These are phyloP conservation scores for Clavulina sp. DNA, from an alignment of 768 basidiomycete genomes.

Conservation along the genomic window DNA sequence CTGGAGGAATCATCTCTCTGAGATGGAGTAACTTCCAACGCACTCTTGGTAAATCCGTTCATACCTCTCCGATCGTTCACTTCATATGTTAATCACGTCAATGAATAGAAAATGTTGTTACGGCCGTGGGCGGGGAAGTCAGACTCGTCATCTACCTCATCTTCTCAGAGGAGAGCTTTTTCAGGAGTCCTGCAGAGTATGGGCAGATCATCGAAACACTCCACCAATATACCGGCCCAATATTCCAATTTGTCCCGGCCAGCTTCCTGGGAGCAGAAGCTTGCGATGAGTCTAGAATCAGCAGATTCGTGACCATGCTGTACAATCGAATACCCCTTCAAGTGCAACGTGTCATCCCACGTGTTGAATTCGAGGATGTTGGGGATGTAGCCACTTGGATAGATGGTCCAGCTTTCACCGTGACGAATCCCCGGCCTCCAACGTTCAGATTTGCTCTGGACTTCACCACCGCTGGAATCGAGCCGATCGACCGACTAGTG, in stretches of 20 bases:
- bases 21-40: slow-evolving; percentile 59
- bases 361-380: slow-evolving; percentile 27
- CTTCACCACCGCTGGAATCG: slow-evolving; percentile 26
- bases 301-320: slow-evolving; percentile 44
- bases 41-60: slow-evolving; percentile 30
- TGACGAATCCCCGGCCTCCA: slow-evolving; percentile 30
- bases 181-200: too few relatives aligned
- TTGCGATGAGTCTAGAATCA: too few relatives aligned
- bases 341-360: slow-evolving; percentile 43
- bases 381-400: slow-evolving; percentile 30
- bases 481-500: slow-evolving; percentile 38
- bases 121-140: too few relatives aligned
- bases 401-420: slow-evolving; percentile 45
- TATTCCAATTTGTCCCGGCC: too few relatives aligned
- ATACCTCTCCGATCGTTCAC: too few relatives aligned
- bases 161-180: too few relatives aligned
- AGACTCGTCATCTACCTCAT: too few relatives aligned
- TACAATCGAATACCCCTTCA: slow-evolving; percentile 51
- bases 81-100: too few relatives aligned
- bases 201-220: too few relatives aligned
- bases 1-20: slow-evolving; percentile 42
- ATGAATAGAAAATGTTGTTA: too few relatives aligned
- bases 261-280: too few relatives aligned
- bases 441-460: slow-evolving; percentile 24
- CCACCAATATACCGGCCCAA: too few relatives aligned